Evolutionary conservation across 208 protist species (phyloP).

Genomic region (Leishmania guyanensis): DNA sequence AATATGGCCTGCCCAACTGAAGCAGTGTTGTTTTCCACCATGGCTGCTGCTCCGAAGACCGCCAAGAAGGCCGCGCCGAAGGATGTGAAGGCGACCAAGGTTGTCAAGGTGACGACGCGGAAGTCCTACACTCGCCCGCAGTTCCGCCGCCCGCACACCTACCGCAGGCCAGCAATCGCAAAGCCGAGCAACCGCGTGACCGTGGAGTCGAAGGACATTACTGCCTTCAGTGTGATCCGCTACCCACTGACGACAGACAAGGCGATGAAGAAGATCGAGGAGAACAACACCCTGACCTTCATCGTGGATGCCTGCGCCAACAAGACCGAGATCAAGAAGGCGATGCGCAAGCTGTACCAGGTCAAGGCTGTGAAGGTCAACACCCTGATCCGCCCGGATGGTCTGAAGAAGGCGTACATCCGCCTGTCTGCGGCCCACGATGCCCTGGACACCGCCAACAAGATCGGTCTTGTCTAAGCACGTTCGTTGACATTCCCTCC

Average conservation of each 20-base stretch:
- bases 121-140: conserved; percentile 96
- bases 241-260: conserved; percentile 98
- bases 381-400: conserved; percentile 99
- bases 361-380: conserved; percentile 98
- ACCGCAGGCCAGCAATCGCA: conserved; percentile 82
- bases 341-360: conserved; percentile 98
- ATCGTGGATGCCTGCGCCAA: conserved; percentile 97
- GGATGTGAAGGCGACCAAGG: conserved; percentile 75
- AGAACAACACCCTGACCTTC: conserved; percentile 99
- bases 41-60: conserved; percentile 56
- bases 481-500: background rate
- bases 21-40: conserved; percentile 24
- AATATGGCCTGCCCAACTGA: background rate
- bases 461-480: conserved; percentile 88
- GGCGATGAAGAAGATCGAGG: conserved; percentile 99
- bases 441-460: conserved; percentile 98
- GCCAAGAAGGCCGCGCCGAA: conserved; percentile 59
- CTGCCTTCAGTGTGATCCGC: conserved; percentile 95
- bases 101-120: conserved; percentile 87
- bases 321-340: conserved; percentile 99
- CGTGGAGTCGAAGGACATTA: conserved; percentile 75
- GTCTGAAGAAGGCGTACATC: conserved; percentile 99
- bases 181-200: conserved; percentile 93
- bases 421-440: conserved; percentile 94
- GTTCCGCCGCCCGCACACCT: conserved; percentile 98